These are phyloP conservation scores for Aschersonia sp. DNA, from an alignment of 2,329 filamentous ascomycete species.

Conservation along the genomic window DNA sequence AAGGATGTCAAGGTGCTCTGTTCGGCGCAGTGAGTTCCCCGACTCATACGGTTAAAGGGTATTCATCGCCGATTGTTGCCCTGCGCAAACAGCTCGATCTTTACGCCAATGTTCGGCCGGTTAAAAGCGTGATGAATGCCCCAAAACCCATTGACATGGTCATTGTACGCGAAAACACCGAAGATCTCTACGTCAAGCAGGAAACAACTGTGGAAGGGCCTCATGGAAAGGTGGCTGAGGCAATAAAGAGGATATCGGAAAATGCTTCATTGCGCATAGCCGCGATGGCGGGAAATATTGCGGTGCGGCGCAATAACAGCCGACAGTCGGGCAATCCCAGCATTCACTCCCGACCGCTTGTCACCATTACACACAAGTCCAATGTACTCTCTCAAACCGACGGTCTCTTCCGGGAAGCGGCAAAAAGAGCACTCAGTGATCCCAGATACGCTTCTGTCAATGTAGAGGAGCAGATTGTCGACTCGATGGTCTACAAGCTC, in stretches of 20 bases:
- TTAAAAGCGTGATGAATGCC: constrained; percentile 64
- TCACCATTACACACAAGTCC: constrained; percentile 97
- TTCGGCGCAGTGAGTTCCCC: constrained; percentile 95
- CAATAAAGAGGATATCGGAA: constrained; percentile 92
- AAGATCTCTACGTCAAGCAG: constrained; percentile 96
- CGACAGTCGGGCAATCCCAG: constrained; percentile 42
- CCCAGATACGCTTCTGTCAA: constrained; percentile 47
- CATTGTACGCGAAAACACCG: constrained; percentile 97
- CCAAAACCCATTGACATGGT: constrained; percentile 77
- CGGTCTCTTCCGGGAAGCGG: constrained; percentile 78
- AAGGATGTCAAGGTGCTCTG: constrained; percentile 87
- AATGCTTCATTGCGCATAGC: constrained; percentile 76
- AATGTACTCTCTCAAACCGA: constrained; percentile 96
- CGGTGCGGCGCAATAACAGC: constrained; percentile 70
- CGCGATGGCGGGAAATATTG: constrained; percentile 89
- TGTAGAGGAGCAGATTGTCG: constrained; percentile 95
- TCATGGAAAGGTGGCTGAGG: constrained; percentile 80
- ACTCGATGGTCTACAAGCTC: constrained; percentile 99
- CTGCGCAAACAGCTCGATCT: constrained; percentile 90
- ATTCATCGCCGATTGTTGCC: constrained; percentile 92
- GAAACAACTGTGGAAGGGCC: constrained; percentile 69
- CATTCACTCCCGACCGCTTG: constrained; percentile 56
- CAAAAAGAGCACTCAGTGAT: constrained; percentile 56
- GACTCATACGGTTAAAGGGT: constrained; percentile 78
- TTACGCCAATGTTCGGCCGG: constrained; percentile 93